Conservation (phyloP, 352 stramenopile genomes). For the Lagenidium giganteum region DNA sequence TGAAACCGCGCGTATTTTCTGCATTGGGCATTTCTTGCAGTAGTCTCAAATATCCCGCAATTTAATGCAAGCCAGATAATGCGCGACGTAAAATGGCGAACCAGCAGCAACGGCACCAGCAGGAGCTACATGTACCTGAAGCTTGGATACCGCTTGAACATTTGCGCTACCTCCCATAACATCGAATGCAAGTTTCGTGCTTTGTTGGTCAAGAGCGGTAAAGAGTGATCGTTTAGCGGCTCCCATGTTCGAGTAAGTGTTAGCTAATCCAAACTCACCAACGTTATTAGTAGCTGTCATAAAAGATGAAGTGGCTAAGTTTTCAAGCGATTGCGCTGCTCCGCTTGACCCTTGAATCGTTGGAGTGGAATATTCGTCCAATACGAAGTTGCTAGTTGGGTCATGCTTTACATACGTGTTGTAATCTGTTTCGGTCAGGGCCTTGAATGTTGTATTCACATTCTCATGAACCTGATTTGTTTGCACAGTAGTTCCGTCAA, state of each 20-base stretch:
- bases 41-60: background rate
- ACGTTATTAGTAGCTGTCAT: constrained; percentile 9
- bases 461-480: constrained; percentile 17
- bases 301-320: constrained; percentile 1
- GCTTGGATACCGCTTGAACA: constrained; percentile 1
- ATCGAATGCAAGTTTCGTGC: constrained; percentile 11
- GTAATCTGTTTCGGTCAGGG: constrained; percentile 13
- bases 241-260: constrained; percentile 7
- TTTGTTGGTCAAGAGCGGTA: constrained; percentile 9
- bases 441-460: constrained; percentile 17
- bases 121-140: background rate
- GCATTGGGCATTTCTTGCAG: no score
- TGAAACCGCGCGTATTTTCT: background rate
- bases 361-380: constrained; percentile 13
- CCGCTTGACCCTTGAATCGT: constrained; percentile 10
- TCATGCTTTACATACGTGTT: constrained; percentile 11
- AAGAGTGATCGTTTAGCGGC: constrained; percentile 4
- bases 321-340: background rate
- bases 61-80: background rate
- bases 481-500: constrained; percentile 10
- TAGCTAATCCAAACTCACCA: constrained; percentile 7
- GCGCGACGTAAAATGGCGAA: background rate
- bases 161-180: constrained; percentile 8
- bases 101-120: no score
- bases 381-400: constrained; percentile 10